Conservation (phyloP, 768 basidiomycete species). For the Lentinula aciculospora region DNA sequence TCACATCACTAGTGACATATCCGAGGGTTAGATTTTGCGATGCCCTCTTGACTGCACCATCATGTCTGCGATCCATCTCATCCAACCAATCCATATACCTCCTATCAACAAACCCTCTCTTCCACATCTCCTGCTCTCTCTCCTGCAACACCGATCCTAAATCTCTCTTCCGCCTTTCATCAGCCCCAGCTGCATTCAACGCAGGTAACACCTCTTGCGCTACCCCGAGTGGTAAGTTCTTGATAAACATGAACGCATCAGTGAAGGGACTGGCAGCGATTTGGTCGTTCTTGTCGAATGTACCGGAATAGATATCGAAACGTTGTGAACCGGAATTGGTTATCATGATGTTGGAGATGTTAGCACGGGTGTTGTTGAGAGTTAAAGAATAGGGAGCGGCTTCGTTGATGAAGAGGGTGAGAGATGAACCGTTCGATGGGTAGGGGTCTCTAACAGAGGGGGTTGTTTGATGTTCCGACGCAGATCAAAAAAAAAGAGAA, state of each 20-base stretch:
- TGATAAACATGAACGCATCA: slow-evolving; percentile 59
- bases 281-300: slow-evolving; percentile 79
- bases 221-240: slow-evolving; percentile 41
- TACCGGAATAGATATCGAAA: slow-evolving; percentile 60
- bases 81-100: slow-evolving; percentile 53
- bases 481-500: neutral
- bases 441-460: slow-evolving; percentile 44
- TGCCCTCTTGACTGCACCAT: slow-evolving; percentile 32
- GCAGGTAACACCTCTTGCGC: slow-evolving; percentile 49
- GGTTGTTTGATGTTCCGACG: slow-evolving; percentile 6
- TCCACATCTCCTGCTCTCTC: slow-evolving; percentile 35
- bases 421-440: slow-evolving; percentile 52
- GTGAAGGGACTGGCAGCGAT: slow-evolving; percentile 68
- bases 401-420: slow-evolving; percentile 52
- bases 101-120: slow-evolving; percentile 42
- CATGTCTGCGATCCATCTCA: slow-evolving; percentile 40
- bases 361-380: slow-evolving; percentile 58
- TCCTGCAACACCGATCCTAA: slow-evolving; percentile 21
- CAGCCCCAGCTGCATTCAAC: slow-evolving; percentile 43
- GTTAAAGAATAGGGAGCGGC: slow-evolving; percentile 51
- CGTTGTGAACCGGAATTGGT: slow-evolving; percentile 59
- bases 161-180: slow-evolving; percentile 27
- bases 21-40: slow-evolving; percentile 58
- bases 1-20: slow-evolving; percentile 69
- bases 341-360: slow-evolving; percentile 59